Conservation (phyloP, 208 protist species). For the Leishmania arabica region DNA sequence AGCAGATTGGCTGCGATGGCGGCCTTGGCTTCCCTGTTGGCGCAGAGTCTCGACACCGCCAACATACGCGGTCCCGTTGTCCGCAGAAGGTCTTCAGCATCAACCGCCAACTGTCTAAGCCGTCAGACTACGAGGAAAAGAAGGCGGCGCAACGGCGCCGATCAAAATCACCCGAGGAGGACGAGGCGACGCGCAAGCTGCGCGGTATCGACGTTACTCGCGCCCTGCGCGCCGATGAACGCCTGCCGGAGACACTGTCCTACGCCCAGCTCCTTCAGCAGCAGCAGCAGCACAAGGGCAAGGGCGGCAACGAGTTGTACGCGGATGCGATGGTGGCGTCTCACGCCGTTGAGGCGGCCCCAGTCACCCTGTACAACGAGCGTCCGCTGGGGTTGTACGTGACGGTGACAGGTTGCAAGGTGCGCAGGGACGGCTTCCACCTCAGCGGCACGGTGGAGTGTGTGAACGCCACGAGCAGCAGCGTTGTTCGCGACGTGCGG, state of each 20-base stretch:
- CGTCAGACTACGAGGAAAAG: slow-evolving; percentile 45
- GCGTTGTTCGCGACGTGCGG: slow-evolving; percentile 18
- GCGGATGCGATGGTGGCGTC: slow-evolving; percentile 11
- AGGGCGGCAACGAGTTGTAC: neutral
- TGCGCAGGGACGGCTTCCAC: slow-evolving; percentile 42
- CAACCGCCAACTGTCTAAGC: slow-evolving; percentile 66
- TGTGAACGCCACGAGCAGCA: slow-evolving; percentile 44
- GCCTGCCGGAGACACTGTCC: slow-evolving; percentile 63
- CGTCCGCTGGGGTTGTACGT: slow-evolving; percentile 36
- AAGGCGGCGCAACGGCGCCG: slow-evolving; percentile 11
- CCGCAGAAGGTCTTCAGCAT: slow-evolving; percentile 47
- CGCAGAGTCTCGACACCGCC: slow-evolving; percentile 1
- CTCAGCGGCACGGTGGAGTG: slow-evolving; percentile 42
- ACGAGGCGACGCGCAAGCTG: slow-evolving; percentile 78
- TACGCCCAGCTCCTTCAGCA: slow-evolving; percentile 48
- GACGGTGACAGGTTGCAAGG: slow-evolving; percentile 48
- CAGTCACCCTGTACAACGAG: slow-evolving; percentile 46
- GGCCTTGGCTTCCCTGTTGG: neutral
- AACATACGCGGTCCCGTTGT: slow-evolving; percentile 1
- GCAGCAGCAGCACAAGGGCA: slow-evolving; percentile 7
- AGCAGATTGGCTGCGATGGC: slow-evolving; percentile 16
- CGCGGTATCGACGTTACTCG: slow-evolving; percentile 81
- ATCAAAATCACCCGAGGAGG: slow-evolving; percentile 49
- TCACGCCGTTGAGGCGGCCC: slow-evolving; percentile 19
- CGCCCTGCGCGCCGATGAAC: slow-evolving; percentile 57